Evolutionary conservation across 257 asterid genomes (phyloP), one percentile per base, ranked within the genome.

Genomic region (Forsythia viridissima): DNA sequence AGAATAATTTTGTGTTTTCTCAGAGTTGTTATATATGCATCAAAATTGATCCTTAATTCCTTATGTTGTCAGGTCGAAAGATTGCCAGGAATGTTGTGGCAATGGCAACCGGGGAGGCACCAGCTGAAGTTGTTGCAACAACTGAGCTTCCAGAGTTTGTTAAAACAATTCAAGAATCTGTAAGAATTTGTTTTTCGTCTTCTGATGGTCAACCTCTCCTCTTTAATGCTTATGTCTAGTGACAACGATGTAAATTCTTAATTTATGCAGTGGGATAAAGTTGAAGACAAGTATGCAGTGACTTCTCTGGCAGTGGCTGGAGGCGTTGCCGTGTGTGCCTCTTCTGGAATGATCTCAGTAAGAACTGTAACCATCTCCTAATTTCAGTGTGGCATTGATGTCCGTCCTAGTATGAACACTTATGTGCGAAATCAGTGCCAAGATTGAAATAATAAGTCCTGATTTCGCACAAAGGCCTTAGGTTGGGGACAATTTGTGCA

Each of bases 261-360:
- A 77, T 9, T 72, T 48, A 18, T 79, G 41, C 81, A 93, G 98
- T 94, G 98, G 98, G 94, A 90, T 46, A 94, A 91, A 86, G 85
- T 92, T 39, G 98, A 94, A 6, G 97, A 94, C 86, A 94, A 94
- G 83, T 94, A 94, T 37, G 98, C 98, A 24, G 97, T 94, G 76
- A 79, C 84, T 83, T 90, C 97, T 77, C 85, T 94, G 52, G 97
- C 82, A 7, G 92, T 87, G 81, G 94, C 97, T 38, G 93, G 85
- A 79, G 85, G 72, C 70, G 76, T 94, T 52, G 96, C 91, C 16
- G 85, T 92, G 18, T 86, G 88, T 75, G 95, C 86, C 77, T 84
- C 91, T 51, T 82, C 93, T 18, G 97, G 98, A 82, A 73, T 88
- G 84, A 78, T 94, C 84, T 89, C 94, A 5, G 98, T 93, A 81